Evolutionary conservation across 1,284 basidiomycete species (phyloP).

Genomic region (Puccinia novopanici): DNA sequence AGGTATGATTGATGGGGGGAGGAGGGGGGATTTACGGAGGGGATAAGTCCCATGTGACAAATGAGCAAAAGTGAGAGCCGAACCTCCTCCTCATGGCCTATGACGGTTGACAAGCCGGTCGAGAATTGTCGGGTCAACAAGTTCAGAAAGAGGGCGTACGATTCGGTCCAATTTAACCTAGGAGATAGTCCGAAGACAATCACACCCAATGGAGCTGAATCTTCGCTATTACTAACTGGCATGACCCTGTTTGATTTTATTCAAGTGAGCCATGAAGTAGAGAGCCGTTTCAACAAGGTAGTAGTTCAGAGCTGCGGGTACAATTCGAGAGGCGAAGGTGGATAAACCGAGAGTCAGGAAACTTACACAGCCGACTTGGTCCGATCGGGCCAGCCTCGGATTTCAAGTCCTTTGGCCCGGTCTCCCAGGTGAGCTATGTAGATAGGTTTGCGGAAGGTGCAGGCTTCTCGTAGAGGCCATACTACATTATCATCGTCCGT

Average conservation of each 20-base stretch:
- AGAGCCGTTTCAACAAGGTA: not conserved
- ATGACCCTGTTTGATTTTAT: constrained; percentile 30
- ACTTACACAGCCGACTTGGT: constrained; percentile 44
- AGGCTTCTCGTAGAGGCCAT: constrained; percentile 48
- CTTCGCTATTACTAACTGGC: constrained; percentile 46
- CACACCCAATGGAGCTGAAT: constrained; percentile 34
- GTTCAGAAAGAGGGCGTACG: constrained; percentile 45
- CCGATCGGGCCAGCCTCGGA: constrained; percentile 39
- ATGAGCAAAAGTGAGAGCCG: not conserved
- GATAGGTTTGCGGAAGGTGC: constrained; percentile 40
- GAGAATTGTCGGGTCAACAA: constrained; percentile 41
- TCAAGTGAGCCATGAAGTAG: not conserved
- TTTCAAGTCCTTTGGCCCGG: constrained; percentile 35
- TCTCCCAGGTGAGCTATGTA: constrained; percentile 42
- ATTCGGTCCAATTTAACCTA: constrained; percentile 47
- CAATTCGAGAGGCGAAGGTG: not conserved
- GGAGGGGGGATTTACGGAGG: not conserved
- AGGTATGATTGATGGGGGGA: not conserved
- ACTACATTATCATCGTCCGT: constrained; percentile 18
- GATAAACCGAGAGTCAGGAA: not conserved
- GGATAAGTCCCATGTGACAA: not conserved
- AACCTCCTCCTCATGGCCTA: constrained; percentile 47
- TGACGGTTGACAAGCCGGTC: constrained; percentile 43
- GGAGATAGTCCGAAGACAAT: constrained; percentile 50
- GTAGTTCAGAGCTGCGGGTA: not conserved